Evolutionary conservation across 2,329 filamentous ascomycete species (phyloP).

Genomic region (Apiospora hydei): DNA sequence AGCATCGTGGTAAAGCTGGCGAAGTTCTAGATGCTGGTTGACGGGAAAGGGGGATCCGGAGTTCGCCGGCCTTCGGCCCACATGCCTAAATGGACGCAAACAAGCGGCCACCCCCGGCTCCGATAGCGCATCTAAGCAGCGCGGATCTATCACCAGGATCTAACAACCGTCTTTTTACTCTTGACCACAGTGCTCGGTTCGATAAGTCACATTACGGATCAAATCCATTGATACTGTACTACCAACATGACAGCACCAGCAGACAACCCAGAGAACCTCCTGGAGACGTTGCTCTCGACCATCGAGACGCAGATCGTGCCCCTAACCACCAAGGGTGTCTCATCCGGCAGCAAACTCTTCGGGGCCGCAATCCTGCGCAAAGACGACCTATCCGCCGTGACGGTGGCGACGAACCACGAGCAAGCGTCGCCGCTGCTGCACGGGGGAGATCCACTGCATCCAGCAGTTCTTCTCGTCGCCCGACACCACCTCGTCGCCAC

Average conservation of each 20-base stretch:
- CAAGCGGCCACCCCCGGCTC: constrained; percentile 1
- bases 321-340: constrained; percentile 56
- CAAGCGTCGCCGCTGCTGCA: constrained; percentile 61
- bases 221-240: not conserved
- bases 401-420: constrained; percentile 64
- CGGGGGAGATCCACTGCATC: constrained; percentile 68
- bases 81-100: not conserved
- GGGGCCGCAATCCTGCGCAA: constrained; percentile 61
- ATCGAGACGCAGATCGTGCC: constrained; percentile 58
- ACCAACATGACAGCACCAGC: constrained; percentile 29
- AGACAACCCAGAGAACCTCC: constrained; percentile 42
- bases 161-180: no score
- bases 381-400: constrained; percentile 49
- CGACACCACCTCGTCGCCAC: constrained; percentile 40
- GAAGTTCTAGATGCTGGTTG: not conserved
- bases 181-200: no score
- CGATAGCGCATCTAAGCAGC: not conserved
- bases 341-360: constrained; percentile 62
- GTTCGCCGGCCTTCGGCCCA: constrained; percentile 4
- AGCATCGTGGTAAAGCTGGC: not conserved
- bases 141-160: not conserved
- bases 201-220: not conserved
- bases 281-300: constrained; percentile 49
- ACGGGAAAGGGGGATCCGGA: not conserved
- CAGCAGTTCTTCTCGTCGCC: constrained; percentile 59